These are phyloP conservation scores for Chlorella vulgaris DNA, from an alignment of 139 green algal genomes.

Conservation along the genomic window DNA sequence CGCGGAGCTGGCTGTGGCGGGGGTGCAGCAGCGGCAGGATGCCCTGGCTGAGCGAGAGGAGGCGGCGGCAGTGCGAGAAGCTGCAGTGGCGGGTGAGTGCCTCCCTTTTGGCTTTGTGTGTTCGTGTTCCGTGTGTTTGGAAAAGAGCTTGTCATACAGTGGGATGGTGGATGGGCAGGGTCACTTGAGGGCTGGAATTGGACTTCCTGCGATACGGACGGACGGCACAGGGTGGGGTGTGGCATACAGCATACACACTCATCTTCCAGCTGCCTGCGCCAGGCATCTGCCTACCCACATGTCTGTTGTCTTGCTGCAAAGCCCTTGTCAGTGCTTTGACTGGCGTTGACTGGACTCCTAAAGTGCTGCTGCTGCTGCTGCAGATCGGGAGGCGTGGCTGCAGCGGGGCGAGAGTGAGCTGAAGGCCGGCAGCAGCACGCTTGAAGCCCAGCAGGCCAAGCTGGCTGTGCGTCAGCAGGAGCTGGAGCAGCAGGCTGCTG, in stretches of 20 bases:
- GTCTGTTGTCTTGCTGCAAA: background rate
- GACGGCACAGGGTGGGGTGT: too few species aligned
- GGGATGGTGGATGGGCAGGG: too few species aligned
- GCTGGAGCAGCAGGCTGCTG: background rate
- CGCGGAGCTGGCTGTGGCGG: background rate
- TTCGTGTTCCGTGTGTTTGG: too few species aligned
- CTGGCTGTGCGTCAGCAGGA: slow-evolving; percentile 10
- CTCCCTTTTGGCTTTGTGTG: too few species aligned
- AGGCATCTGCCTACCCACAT: too few species aligned
- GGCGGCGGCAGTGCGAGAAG: slow-evolving; percentile 15
- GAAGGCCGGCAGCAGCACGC: background rate
- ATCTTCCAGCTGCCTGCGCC: too few species aligned
- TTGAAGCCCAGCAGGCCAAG: background rate
- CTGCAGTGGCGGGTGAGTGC: slow-evolving; percentile 4
- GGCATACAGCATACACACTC: too few species aligned
- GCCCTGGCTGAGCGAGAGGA: slow-evolving; percentile 5
- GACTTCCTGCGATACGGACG: too few species aligned
- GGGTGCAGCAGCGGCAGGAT: background rate
- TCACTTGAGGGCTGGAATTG: too few species aligned
- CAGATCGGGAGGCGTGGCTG: slow-evolving; percentile 27
- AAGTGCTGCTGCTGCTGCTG: background rate
- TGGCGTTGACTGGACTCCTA: background rate
- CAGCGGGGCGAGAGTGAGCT: background rate
- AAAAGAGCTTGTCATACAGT: too few species aligned
- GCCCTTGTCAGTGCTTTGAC: background rate